phyloP scores from a whole-genome alignment of 495 filamentous ascomycete genomes.

The Oidiodendron maius region DNA sequence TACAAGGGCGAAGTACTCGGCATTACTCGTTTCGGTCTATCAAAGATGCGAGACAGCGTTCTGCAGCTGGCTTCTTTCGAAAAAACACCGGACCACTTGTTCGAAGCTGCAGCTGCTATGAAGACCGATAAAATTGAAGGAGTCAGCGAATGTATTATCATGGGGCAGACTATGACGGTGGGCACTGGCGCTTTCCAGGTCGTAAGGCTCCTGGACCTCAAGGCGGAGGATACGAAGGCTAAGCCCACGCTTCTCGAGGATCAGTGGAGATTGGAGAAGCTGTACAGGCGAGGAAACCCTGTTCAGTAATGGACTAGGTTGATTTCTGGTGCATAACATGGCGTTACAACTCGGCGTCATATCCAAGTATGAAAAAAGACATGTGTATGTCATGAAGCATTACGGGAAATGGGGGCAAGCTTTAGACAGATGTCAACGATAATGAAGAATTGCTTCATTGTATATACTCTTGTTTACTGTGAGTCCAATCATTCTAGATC shows the following conservation, averaged over 20 bases:
- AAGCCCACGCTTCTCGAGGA: conserved; percentile 76
- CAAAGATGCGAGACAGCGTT: conserved; percentile 95
- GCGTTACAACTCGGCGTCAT: no score
- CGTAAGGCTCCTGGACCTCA: conserved; percentile 66
- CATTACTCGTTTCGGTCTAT: conserved; percentile 91
- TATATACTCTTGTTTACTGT: no score
- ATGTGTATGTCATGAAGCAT: no score
- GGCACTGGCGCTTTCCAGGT: conserved; percentile 92
- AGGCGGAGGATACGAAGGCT: conserved; percentile 52
- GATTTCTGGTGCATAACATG: no score
- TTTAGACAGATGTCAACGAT: no score
- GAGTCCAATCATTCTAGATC: conserved; percentile 29
- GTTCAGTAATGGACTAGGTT: not conserved
- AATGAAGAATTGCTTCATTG: no score
- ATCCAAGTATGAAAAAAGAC: no score
- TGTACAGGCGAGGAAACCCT: conserved; percentile 16
- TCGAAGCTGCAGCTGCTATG: conserved; percentile 86
- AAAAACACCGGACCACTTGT: conserved; percentile 96
- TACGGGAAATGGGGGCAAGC: no score
- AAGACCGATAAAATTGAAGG: conserved; percentile 87
- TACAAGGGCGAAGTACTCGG: conserved; percentile 98
- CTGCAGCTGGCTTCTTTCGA: conserved; percentile 95
- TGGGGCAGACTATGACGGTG: conserved; percentile 87
- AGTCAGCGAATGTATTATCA: conserved; percentile 95
- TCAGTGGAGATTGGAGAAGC: conserved; percentile 42